Base-by-base conservation (phyloP, 1,284 basidiomycete genomes). In the Vanrija sp. region DNA sequence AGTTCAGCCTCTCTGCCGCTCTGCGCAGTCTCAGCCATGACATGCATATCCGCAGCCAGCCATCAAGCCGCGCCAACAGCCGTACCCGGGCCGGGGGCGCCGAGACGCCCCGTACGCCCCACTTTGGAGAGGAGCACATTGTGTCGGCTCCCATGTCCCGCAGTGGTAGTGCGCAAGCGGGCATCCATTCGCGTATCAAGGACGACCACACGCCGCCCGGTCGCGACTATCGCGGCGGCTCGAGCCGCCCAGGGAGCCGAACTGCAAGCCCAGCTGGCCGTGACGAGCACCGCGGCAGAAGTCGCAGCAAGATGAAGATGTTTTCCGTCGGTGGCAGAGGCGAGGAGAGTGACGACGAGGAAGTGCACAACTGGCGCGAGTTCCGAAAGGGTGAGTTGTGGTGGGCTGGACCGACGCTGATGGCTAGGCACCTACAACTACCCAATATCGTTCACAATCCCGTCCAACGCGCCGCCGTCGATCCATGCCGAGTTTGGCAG, bases 401-500 rank as follows among this genome's bases (percentile, higher is more conserved):
- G 15, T 10, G 35, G 45, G 12, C 31, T 31, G 10, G 10, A 23
- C 41, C 10, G 6, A 18, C 6, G 27, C 49, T 49, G 22, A 43
- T 23, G 51, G 19, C 64, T 31, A 88, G 90, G 91, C n/a, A 87
- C 85, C 6, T 97, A 98, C 73, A 92, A 87, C 41, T 98, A 93
- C 72, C 93, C 94, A 1, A 89, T 98, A 65, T 89, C 88, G 18
- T 90, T 98, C 72, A 80, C 85, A 4, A 84, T 98, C 45, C 91
- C 94, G 0, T 80, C 84, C 4, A 82, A 84, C 55, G 81, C 88
- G 4, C 91, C 93, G 4, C 90, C 95, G 0, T 86, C 85, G 0
- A 79, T 96, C 54, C 81, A 82, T 48, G 86, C 86, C 60, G 84
- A 88, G 52, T 89, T 85, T 67, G 94, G 93, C 15, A 82, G 83